Percentiles rank a stretch among this genome's conserved stretches.
Conservation (phyloP, 2,329 filamentous ascomycete genomes). For the Fusarium buharicum region DNA sequence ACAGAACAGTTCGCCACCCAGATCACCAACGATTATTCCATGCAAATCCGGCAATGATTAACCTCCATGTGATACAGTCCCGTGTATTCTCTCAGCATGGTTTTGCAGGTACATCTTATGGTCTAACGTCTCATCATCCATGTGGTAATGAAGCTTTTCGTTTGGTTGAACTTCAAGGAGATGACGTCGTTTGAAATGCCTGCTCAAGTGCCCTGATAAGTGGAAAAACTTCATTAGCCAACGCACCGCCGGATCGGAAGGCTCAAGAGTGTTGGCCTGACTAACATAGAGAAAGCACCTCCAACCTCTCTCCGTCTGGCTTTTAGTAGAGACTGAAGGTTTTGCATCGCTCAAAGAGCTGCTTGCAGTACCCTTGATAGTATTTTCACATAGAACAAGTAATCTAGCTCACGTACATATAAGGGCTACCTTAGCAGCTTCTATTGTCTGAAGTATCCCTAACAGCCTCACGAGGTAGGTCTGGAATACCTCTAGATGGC, state of each 20-base stretch:
- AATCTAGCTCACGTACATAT: too few relatives aligned
- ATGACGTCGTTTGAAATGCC: conserved; percentile 8
- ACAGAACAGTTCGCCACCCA: too few relatives aligned
- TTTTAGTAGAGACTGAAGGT: conserved; percentile 5
- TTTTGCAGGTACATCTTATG: conserved; percentile 22
- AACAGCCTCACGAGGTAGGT: too few relatives aligned
- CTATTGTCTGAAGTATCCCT: too few relatives aligned
- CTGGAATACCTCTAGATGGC: too few relatives aligned
- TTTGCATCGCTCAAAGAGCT: neutral
- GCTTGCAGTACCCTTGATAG: too few relatives aligned
- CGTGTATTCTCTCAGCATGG: conserved; percentile 8
- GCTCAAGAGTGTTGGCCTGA: neutral
- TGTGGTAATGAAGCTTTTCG: conserved; percentile 3
- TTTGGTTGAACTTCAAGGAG: conserved; percentile 6
- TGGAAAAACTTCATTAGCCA: conserved; percentile 7
- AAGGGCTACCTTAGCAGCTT: too few relatives aligned
- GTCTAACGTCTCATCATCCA: neutral
- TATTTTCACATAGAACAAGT: too few relatives aligned
- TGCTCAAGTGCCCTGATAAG: neutral
- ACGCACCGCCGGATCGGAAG: neutral
- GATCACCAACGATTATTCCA: too few relatives aligned
- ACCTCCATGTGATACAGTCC: conserved; percentile 5
- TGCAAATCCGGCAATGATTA: too few relatives aligned
- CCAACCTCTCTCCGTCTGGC: neutral
- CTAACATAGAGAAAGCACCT: conserved; percentile 13